phyloP scores from a whole-genome alignment of 805 yeast genomes.

The Metschnikowia noctiluminum region DNA sequence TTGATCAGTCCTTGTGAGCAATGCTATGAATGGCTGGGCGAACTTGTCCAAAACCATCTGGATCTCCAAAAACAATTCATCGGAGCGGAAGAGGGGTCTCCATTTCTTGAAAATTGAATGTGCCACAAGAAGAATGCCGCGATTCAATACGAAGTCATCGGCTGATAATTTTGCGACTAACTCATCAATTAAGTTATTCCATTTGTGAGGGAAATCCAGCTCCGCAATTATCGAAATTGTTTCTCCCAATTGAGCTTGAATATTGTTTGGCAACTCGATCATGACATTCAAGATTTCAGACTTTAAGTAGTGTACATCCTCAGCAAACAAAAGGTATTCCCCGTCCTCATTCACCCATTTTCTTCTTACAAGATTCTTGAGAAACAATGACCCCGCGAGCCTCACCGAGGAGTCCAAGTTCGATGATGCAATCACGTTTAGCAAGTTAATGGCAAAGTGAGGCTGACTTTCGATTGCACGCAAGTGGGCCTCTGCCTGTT shows the following conservation, averaged over 20 bases:
- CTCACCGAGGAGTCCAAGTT: slow-evolving; percentile 55
- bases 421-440: slow-evolving; percentile 72
- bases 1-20: slow-evolving; percentile 65
- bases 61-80: slow-evolving; percentile 84
- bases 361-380: slow-evolving; percentile 81
- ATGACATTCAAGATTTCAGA: slow-evolving; percentile 77
- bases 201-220: slow-evolving; percentile 87
- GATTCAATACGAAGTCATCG: slow-evolving; percentile 69
- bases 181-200: slow-evolving; percentile 77
- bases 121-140: slow-evolving; percentile 86
- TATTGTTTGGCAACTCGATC: slow-evolving; percentile 73
- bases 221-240: slow-evolving; percentile 91
- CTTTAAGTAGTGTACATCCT: slow-evolving; percentile 69
- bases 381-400: slow-evolving; percentile 84
- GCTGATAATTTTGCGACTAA: slow-evolving; percentile 62
- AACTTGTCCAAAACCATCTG: slow-evolving; percentile 82
- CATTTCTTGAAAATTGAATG: slow-evolving; percentile 95
- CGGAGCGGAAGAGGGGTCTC: slow-evolving; percentile 92
- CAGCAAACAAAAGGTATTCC: slow-evolving; percentile 53
- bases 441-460: slow-evolving; percentile 72
- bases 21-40: slow-evolving; percentile 69
- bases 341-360: slow-evolving; percentile 93
- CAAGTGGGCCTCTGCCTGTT: slow-evolving; percentile 63
- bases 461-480: slow-evolving; percentile 58
- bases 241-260: slow-evolving; percentile 94